Conservation (phyloP, 2,329 filamentous ascomycete species). For the Aspergillus awamori region DNA sequence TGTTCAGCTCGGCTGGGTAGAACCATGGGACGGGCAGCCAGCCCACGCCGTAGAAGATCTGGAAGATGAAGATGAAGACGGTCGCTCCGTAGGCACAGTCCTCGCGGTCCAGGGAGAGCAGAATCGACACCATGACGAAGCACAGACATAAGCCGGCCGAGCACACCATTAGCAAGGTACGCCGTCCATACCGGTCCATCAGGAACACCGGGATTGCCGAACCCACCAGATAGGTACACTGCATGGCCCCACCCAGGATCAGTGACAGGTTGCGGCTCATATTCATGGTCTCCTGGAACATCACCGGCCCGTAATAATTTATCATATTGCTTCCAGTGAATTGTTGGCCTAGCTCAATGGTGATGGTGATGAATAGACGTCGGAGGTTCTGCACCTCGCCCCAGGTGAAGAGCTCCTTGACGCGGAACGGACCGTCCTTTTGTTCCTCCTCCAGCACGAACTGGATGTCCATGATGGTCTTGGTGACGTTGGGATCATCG, state of each 20-base stretch:
- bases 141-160: conserved; percentile 49
- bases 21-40: conserved; percentile 51
- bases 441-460: conserved; percentile 26
- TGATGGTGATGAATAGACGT: conserved; percentile 36
- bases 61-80: conserved; percentile 51
- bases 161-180: conserved; percentile 45
- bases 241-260: conserved; percentile 54
- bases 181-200: conserved; percentile 48
- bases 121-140: conserved; percentile 45
- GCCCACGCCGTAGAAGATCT: conserved; percentile 48
- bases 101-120: conserved; percentile 39
- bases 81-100: conserved; percentile 46
- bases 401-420: conserved; percentile 40
- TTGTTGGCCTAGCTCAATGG: conserved; percentile 42
- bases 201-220: conserved; percentile 46
- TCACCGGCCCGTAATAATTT: conserved; percentile 46
- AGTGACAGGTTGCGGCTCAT: conserved; percentile 54
- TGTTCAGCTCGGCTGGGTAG: conserved; percentile 47
- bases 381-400: conserved; percentile 38
- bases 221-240: conserved; percentile 45
- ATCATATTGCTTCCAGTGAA: conserved; percentile 44
- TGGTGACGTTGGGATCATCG: conserved; percentile 17
- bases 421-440: conserved; percentile 37
- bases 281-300: conserved; percentile 45
- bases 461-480: conserved; percentile 27